Evolutionary conservation across 306 rosid genomes (phyloP).

Genomic region (Clitoria ternatea): DNA sequence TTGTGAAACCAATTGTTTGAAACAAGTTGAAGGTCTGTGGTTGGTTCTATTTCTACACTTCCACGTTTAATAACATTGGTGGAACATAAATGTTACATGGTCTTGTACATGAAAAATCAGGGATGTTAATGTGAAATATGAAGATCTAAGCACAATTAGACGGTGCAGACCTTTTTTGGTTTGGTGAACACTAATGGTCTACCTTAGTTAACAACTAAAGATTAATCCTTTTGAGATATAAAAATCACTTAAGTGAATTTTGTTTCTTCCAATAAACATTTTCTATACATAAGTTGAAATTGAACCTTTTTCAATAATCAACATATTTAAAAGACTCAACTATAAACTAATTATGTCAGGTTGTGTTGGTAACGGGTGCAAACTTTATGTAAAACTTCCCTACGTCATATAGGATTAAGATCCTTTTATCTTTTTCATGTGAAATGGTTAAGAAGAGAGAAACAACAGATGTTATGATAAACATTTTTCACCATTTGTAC

Average conservation of each 20-base stretch:
- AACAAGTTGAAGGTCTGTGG: neutral
- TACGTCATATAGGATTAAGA: neutral
- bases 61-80: neutral
- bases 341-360: too few species aligned
- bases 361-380: too few species aligned
- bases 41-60: neutral
- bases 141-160: neutral
- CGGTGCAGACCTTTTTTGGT: too few species aligned
- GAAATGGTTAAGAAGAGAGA: neutral
- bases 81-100: neutral
- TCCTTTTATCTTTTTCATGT: neutral
- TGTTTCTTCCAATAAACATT: too few species aligned
- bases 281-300: too few species aligned
- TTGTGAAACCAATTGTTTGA: neutral
- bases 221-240: too few species aligned
- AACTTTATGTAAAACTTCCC: neutral
- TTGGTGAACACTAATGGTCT: too few species aligned
- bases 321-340: too few species aligned
- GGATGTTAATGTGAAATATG: neutral
- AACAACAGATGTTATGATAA: neutral
- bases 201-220: too few species aligned
- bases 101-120: neutral
- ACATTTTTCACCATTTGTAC: neutral
- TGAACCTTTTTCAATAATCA: too few species aligned
- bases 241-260: too few species aligned